These are phyloP conservation scores for Primulina tabacum DNA, from an alignment of 257 asterid species.

Conservation along the genomic window DNA sequence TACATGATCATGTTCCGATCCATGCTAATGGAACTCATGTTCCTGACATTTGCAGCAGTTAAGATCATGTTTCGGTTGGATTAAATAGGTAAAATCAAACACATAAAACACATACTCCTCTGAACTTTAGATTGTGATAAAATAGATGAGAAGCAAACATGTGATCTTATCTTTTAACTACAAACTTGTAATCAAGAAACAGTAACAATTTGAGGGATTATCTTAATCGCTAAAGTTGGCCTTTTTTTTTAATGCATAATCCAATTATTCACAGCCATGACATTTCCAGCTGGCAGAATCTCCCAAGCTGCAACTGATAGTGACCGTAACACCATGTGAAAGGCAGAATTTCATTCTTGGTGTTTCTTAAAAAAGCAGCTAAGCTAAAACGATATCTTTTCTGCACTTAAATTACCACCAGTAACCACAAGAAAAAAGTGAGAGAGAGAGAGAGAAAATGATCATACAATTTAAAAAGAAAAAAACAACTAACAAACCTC, in stretches of 20 bases:
- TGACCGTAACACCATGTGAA: not conserved
- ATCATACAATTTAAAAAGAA: not conserved
- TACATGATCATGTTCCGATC: not conserved
- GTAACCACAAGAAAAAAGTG: not conserved
- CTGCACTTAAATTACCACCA: not conserved
- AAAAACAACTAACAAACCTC: constrained; percentile 52
- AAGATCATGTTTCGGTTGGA: constrained; percentile 7
- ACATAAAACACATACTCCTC: not conserved
- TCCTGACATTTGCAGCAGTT: not conserved
- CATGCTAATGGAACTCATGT: not conserved
- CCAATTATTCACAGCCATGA: not conserved
- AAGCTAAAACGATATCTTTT: not conserved
- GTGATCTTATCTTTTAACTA: not conserved
- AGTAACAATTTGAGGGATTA: not conserved
- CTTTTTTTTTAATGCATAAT: not conserved
- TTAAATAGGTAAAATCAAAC: not conserved
- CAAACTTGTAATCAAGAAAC: not conserved
- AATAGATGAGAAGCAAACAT: not conserved
- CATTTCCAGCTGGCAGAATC: not conserved
- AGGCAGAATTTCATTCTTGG: not conserved
- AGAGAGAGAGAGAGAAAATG: too few species aligned
- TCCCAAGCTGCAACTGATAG: not conserved
- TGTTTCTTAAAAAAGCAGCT: not conserved
- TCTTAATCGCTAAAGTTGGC: not conserved
- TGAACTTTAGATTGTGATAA: constrained; percentile 8